A percentile compares a stretch with the other conserved stretches of the same genome.
Evolutionary conservation across 164 flowering plant genomes (phyloP).

Genomic region (Magnolia officinalis): DNA sequence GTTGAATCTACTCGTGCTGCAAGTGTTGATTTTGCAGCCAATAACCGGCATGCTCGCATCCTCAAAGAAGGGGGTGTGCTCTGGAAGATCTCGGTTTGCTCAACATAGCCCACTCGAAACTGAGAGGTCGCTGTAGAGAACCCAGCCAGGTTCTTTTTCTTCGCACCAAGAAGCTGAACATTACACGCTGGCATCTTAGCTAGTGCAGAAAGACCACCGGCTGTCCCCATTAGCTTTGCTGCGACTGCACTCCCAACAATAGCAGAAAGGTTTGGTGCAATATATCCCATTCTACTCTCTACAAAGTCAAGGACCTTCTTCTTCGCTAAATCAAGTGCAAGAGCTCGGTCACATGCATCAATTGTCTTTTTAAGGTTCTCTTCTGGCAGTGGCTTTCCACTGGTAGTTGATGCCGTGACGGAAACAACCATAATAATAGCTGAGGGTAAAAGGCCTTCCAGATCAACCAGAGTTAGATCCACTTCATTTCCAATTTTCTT

Average conservation of each 20-base stretch:
- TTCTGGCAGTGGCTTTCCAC: conserved; percentile 89
- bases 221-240: conserved; percentile 97
- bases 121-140: conserved; percentile 91
- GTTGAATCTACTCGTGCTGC: conserved; percentile 87
- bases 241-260: conserved; percentile 98
- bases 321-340: conserved; percentile 75
- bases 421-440: conserved; percentile 96
- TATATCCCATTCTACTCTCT: conserved; percentile 91
- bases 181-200: conserved; percentile 99
- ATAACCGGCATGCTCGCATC: conserved; percentile 80
- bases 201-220: conserved; percentile 80
- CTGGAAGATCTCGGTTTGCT: conserved; percentile 86
- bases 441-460: conserved; percentile 92
- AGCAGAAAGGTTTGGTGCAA: conserved; percentile 95
- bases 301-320: conserved; percentile 92
- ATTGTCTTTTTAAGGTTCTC: conserved; percentile 71
- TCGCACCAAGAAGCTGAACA: conserved; percentile 94
- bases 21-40: conserved; percentile 86
- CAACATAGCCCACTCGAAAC: conserved; percentile 81
- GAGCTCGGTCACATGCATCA: conserved; percentile 97
- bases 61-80: conserved; percentile 81
- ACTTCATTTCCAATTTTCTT: conserved; percentile 89
- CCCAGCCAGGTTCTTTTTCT: conserved; percentile 84
- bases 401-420: conserved; percentile 89
- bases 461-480: conserved; percentile 87